Conservation (phyloP, 2,329 filamentous ascomycete genomes). For the Helminthosporium solani region DNA sequence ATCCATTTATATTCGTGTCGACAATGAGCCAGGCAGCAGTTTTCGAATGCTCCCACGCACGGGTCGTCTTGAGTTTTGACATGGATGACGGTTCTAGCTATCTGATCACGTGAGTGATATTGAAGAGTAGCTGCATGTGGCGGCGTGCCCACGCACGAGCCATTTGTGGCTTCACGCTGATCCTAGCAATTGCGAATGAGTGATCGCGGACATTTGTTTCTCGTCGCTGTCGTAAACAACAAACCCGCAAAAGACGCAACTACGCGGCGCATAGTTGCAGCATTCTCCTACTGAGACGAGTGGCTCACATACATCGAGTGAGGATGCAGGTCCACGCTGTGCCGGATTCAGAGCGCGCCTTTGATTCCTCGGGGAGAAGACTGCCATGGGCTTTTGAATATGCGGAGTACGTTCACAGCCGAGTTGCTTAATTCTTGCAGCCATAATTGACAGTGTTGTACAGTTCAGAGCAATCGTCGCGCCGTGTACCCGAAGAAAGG, state of each 20-base stretch:
- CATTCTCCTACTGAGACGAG: conserved; percentile 4
- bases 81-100: conserved; percentile 1
- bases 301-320: not conserved
- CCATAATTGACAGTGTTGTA: conserved; percentile 17
- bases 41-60: not conserved
- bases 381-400: conserved; percentile 66
- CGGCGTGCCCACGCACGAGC: conserved; percentile 22
- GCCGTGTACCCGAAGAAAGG: conserved; percentile 58
- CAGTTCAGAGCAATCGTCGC: conserved; percentile 48
- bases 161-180: conserved; percentile 26
- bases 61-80: not conserved
- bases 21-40: conserved; percentile 28
- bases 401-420: conserved; percentile 54
- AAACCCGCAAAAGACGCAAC: conserved; percentile 2
- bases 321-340: conserved; percentile 67
- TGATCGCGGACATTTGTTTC: conserved; percentile 16
- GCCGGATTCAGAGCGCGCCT: conserved; percentile 61
- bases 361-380: conserved; percentile 58
- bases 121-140: not conserved
- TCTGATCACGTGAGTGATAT: too few relatives aligned
- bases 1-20: conserved; percentile 26
- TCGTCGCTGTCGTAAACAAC: conserved; percentile 34
- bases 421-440: not conserved
- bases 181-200: too few relatives aligned
- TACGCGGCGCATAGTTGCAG: not conserved